These are phyloP conservation scores for barrel medic (Medicago truncatula) DNA, from an alignment of 306 rosid genomes.

Conservation along the genomic window MtrunA17r5.0-ANR NC_053043.1:42573501-42574000, in stretches of 20 bases:
- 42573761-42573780: conserved; percentile 17
- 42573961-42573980: conserved; percentile 9
- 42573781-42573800: background rate
- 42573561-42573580: conserved; percentile 94
- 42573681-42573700: background rate
- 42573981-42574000: conserved; percentile 8
- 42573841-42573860: conserved; percentile 28
- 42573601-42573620: conserved; percentile 96
- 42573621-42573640: conserved; percentile 98
- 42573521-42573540: background rate
- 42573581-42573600: conserved; percentile 86
- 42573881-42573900: background rate
- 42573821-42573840: background rate
- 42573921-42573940: background rate
- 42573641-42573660: conserved; percentile 58
- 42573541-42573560: conserved; percentile 21
- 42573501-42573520: background rate
- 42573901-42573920: conserved; percentile 1
- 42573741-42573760: conserved; percentile 1
- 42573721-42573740: background rate
- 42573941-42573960: background rate
- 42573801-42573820: background rate
- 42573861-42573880: conserved; percentile 1
- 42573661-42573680: conserved; percentile 17
- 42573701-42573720: conserved; percentile 4